phyloP scores from a whole-genome alignment of 306 rosid genomes.

The Lotus japonicus region DNA sequence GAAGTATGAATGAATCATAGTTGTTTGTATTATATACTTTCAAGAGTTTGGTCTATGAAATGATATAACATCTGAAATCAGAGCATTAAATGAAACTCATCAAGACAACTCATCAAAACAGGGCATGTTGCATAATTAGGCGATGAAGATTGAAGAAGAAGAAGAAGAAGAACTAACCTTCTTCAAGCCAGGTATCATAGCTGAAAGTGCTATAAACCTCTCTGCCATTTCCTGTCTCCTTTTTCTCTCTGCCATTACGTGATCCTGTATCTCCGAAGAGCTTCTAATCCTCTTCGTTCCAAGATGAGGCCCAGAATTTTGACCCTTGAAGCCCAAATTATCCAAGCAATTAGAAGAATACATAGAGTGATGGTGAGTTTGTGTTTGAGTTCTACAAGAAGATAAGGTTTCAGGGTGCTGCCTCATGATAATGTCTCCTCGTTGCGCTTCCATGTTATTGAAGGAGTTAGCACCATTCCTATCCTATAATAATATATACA shows the following conservation, averaged over 20 bases:
- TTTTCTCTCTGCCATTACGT: constrained; percentile 13
- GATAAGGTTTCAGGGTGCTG: not conserved
- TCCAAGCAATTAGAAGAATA: not conserved
- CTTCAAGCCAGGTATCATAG: constrained; percentile 13
- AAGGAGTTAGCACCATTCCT: not conserved
- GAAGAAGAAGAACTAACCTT: not conserved
- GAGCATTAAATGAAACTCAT: too few species aligned
- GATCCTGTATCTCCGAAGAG: not conserved
- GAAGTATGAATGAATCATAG: too few species aligned
- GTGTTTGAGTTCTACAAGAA: not conserved
- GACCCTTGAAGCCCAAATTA: not conserved
- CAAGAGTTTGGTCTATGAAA: too few species aligned
- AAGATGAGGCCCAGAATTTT: not conserved
- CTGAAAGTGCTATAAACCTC: constrained; percentile 9
- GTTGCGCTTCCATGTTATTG: not conserved
- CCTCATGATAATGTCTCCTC: too few species aligned
- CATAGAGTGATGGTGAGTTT: not conserved
- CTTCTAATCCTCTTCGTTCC: not conserved
- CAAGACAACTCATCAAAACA: too few species aligned
- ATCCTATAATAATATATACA: not conserved
- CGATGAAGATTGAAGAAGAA: too few species aligned
- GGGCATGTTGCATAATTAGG: too few species aligned
- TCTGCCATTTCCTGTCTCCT: constrained; percentile 16
- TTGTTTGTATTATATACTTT: too few species aligned
- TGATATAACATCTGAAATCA: too few species aligned